These are phyloP conservation scores for Vitis hybrid DNA, from an alignment of 177 flowering plant genomes.

Conservation along the genomic window DNA sequence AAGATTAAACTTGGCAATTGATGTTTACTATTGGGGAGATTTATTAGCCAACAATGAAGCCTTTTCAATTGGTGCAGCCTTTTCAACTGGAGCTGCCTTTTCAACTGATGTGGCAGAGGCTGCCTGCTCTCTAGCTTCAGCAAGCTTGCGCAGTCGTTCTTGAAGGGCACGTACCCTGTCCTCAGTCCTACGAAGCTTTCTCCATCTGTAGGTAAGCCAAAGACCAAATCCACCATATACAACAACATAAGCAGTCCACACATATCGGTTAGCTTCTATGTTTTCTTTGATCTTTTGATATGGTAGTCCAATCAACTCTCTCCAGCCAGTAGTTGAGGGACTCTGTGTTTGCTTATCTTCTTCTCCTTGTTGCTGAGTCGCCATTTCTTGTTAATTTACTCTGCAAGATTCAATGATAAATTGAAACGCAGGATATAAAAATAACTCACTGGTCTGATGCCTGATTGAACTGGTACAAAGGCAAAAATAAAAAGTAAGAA, in stretches of 20 bases:
- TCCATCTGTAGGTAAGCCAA: conserved; percentile 70
- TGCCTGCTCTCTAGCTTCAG: conserved; percentile 46
- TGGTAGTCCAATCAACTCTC: conserved; percentile 31
- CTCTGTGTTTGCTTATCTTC: conserved; percentile 17
- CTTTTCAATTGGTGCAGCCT: no score
- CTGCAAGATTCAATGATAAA: no score
- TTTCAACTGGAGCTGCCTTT: conserved; percentile 3
- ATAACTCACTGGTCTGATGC: no score
- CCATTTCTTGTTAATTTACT: conserved; percentile 10
- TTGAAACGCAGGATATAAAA: no score
- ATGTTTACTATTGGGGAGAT: no score
- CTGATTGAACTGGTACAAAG: no score
- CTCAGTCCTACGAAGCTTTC: conserved; percentile 74
- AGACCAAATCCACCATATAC: conserved; percentile 74
- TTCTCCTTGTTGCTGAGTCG: conserved; percentile 20
- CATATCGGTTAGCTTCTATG: conserved; percentile 79
- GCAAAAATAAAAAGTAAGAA: no score
- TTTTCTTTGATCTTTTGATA: conserved; percentile 55
- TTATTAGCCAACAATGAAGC: no score
- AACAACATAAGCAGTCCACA: conserved; percentile 78
- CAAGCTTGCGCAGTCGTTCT: conserved; percentile 50
- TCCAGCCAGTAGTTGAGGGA: conserved; percentile 23
- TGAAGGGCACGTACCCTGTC: conserved; percentile 65
- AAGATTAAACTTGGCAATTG: no score
- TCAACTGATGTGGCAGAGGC: conserved; percentile 21